Evolutionary conservation across 805 yeast species (phyloP).

Genomic region (Scheffersomyces spartinae): DNA sequence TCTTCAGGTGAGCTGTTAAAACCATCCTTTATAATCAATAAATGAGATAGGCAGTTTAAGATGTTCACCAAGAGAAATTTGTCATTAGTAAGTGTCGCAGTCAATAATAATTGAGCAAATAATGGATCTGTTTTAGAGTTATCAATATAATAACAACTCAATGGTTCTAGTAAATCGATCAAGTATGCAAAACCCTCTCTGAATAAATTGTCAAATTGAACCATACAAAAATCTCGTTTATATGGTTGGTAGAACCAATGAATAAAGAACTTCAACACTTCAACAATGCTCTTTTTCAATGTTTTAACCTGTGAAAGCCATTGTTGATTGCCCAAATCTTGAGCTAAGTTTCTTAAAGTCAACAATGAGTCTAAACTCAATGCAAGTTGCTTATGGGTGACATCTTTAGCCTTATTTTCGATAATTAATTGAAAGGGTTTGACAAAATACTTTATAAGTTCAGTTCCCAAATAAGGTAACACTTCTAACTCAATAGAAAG

Average conservation of each 20-base stretch:
- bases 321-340: slow-evolving; percentile 76
- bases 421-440: slow-evolving; percentile 18
- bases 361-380: slow-evolving; percentile 39
- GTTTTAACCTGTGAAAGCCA: slow-evolving; percentile 45
- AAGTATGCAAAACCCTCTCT: slow-evolving; percentile 57
- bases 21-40: slow-evolving; percentile 37
- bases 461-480: slow-evolving; percentile 22
- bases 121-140: slow-evolving; percentile 59
- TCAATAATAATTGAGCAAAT: slow-evolving; percentile 41
- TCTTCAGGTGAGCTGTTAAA: slow-evolving; percentile 5
- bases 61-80: slow-evolving; percentile 58
- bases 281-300: slow-evolving; percentile 35
- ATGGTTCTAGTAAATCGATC: slow-evolving; percentile 73
- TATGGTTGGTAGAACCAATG: slow-evolving; percentile 18
- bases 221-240: slow-evolving; percentile 5
- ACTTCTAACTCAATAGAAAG: slow-evolving; percentile 18
- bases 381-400: slow-evolving; percentile 12
- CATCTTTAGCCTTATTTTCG: slow-evolving; percentile 7
- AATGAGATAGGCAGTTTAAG: slow-evolving; percentile 67
- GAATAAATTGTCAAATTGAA: slow-evolving; percentile 17
- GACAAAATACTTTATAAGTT: slow-evolving; percentile 22
- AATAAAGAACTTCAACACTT: slow-evolving; percentile 29
- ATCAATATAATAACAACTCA: slow-evolving; percentile 73
- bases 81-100: slow-evolving; percentile 47
- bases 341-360: slow-evolving; percentile 69